Percentiles rank a stretch among this genome's conserved stretches.
phyloP scores from a whole-genome alignment of 2,329 filamentous ascomycete genomes.

The Colletotrichum tropicale region DNA sequence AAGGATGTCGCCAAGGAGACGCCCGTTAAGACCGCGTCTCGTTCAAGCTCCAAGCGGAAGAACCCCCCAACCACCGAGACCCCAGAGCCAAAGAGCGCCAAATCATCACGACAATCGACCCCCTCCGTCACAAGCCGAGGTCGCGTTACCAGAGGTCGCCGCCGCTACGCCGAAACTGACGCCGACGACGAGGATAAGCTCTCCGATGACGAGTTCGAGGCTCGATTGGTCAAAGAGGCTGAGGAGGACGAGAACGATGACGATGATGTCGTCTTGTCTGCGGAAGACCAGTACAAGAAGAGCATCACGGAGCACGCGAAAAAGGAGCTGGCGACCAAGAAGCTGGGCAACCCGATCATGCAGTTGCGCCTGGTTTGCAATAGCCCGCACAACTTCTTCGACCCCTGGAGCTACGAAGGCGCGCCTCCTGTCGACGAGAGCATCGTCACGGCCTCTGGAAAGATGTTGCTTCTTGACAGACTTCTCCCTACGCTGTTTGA shows the following conservation, averaged over 20 bases:
- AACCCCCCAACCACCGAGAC: constrained; percentile 31
- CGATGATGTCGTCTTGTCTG: constrained; percentile 38
- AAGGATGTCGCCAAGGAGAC: constrained; percentile 22
- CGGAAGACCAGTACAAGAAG: constrained; percentile 68
- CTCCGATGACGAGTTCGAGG: constrained; percentile 85
- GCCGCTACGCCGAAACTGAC: constrained; percentile 58
- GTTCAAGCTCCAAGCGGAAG: constrained; percentile 35
- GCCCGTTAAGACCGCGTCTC: constrained; percentile 18
- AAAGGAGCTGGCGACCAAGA: constrained; percentile 87
- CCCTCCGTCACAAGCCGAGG: constrained; percentile 63
- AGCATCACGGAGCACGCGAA: constrained; percentile 80
- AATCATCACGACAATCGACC: constrained; percentile 77
- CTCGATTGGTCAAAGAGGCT: constrained; percentile 71
- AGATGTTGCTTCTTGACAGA: constrained; percentile 93
- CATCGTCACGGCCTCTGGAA: constrained; percentile 86
- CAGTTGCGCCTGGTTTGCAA: constrained; percentile 93
- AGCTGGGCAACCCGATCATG: constrained; percentile 90
- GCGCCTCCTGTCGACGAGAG: constrained; percentile 73
- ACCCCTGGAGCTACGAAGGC: constrained; percentile 74
- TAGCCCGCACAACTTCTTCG: constrained; percentile 95
- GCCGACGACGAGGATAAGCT: constrained; percentile 63
- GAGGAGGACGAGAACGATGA: constrained; percentile 43
- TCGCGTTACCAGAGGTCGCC: constrained; percentile 41
- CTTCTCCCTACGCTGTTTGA: constrained; percentile 78
- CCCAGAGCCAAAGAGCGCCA: constrained; percentile 68